A percentile compares a stretch with the other conserved stretches of the same genome.
Evolutionary conservation across 2,329 filamentous ascomycete species (phyloP).

Genomic region (Beauveria asiatica): DNA sequence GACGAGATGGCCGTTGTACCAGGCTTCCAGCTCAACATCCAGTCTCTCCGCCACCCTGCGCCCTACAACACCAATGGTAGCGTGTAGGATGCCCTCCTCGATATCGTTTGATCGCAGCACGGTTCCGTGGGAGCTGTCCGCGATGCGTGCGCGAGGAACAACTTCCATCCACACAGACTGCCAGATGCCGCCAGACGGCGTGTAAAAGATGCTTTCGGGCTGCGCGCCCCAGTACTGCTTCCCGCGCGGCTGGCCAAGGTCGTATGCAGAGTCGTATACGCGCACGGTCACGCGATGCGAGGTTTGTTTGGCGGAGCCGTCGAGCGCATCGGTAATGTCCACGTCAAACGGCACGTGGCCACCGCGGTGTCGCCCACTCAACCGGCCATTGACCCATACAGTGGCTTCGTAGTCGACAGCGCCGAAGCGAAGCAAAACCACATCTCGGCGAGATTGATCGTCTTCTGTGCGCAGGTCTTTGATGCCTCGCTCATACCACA

Average conservation of each 20-base stretch:
- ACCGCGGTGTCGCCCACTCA: slow-evolving; percentile 46
- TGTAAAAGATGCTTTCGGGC: slow-evolving; percentile 53
- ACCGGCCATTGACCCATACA: slow-evolving; percentile 46
- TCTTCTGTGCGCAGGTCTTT: slow-evolving; percentile 40
- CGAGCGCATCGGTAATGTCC: slow-evolving; percentile 45
- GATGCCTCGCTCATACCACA: slow-evolving; percentile 56
- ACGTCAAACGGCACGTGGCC: slow-evolving; percentile 51
- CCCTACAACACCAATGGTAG: too few relatives aligned
- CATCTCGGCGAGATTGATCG: too few relatives aligned
- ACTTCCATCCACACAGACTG: slow-evolving; percentile 49
- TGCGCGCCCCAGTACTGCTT: slow-evolving; percentile 59
- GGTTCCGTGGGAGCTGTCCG: slow-evolving; percentile 49
- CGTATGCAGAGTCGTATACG: slow-evolving; percentile 55
- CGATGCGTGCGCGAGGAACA: slow-evolving; percentile 43
- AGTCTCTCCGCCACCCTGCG: too few relatives aligned
- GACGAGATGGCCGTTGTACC: too few relatives aligned
- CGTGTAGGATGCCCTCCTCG: slow-evolving; percentile 14
- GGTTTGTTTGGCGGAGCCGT: slow-evolving; percentile 15
- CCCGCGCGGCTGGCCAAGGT: slow-evolving; percentile 55
- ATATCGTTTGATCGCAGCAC: slow-evolving; percentile 48
- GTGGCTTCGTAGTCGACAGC: slow-evolving; percentile 48
- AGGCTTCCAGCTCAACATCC: too few relatives aligned
- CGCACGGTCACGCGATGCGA: slow-evolving; percentile 39
- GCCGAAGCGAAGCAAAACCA: too few relatives aligned
- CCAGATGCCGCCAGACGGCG: slow-evolving; percentile 49